A percentile compares a stretch with the other conserved stretches of the same genome.
phyloP scores from a whole-genome alignment of 1,284 basidiomycete species.

The Trichosporon ovoides region DNA sequence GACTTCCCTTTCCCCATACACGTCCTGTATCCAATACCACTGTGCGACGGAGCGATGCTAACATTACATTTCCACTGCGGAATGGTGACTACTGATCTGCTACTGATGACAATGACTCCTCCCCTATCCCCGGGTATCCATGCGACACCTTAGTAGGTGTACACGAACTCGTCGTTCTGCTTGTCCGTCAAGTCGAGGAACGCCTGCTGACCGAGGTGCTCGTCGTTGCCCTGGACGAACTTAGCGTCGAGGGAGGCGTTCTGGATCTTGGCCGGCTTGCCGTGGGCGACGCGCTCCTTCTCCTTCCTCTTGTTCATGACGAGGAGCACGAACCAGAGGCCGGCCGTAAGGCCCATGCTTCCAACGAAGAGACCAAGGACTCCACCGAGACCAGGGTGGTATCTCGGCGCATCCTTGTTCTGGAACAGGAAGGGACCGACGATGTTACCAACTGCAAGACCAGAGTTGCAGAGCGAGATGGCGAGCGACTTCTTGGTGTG shows the following conservation, averaged over 20 bases:
- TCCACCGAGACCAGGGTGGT: conserved; percentile 30
- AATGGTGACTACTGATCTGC: too few relatives aligned
- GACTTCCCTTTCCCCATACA: too few relatives aligned
- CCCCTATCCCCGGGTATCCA: too few relatives aligned
- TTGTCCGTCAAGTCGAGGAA: conserved; percentile 37
- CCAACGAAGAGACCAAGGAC: conserved; percentile 34
- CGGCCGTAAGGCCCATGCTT: conserved; percentile 10
- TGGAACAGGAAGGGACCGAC: conserved; percentile 35
- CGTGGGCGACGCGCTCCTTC: conserved; percentile 33
- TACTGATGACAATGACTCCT: too few relatives aligned
- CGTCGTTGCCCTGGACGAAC: conserved; percentile 16
- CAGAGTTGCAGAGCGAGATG: conserved; percentile 29
- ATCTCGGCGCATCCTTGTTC: conserved; percentile 22
- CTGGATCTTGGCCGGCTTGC: conserved; percentile 41
- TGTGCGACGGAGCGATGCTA: too few relatives aligned
- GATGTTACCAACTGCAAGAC: conserved; percentile 27
- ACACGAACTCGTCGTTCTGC: conserved; percentile 29
- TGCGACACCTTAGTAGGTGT: conserved; percentile 25
- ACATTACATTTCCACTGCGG: too few relatives aligned
- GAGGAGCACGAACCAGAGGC: conserved; percentile 19
- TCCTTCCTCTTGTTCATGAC: conserved; percentile 39
- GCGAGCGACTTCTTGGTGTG: conserved; percentile 40
- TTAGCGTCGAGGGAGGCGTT: conserved; percentile 35
- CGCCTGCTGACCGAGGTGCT: conserved; percentile 26
- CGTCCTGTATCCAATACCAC: too few relatives aligned